phyloP scores from a whole-genome alignment of 306 rosid genomes.

The Oemleria cerasiformis region DNA sequence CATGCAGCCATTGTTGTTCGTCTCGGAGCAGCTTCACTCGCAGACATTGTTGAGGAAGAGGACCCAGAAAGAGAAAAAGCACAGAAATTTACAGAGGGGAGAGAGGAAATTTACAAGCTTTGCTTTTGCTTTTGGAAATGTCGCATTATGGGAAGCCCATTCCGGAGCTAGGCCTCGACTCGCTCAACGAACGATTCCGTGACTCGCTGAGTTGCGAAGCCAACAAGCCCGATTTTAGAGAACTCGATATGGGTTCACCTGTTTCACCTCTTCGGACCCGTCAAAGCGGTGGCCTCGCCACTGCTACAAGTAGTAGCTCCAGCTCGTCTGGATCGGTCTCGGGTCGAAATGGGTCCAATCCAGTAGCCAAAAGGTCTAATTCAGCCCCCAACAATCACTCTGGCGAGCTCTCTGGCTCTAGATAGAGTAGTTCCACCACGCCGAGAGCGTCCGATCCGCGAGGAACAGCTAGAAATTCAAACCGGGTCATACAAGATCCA shows the following conservation, averaged over 20 bases:
- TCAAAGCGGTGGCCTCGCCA: constrained; percentile 31
- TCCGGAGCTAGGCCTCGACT: constrained; percentile 41
- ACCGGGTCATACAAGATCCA: constrained; percentile 65
- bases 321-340: constrained; percentile 92
- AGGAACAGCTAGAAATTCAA: constrained; percentile 35
- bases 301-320: constrained; percentile 71
- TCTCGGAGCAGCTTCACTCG: constrained; percentile 14
- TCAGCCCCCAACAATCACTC: constrained; percentile 61
- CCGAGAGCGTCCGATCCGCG: constrained; percentile 46
- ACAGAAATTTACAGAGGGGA: not conserved
- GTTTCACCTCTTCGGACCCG: constrained; percentile 80
- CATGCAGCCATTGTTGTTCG: constrained; percentile 11
- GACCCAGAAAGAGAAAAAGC: not conserved
- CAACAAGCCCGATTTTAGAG: constrained; percentile 83
- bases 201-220: constrained; percentile 56
- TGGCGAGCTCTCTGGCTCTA: constrained; percentile 89
- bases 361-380: constrained; percentile 45
- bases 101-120: constrained; percentile 6
- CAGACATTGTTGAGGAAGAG: constrained; percentile 41
- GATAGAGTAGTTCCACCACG: constrained; percentile 77
- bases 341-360: constrained; percentile 50
- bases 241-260: constrained; percentile 94
- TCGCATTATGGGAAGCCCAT: constrained; percentile 68
- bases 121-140: constrained; percentile 37
- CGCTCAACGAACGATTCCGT: constrained; percentile 55